Conservation (phyloP, 139 green algal genomes). For the Chlamydomonas applanata region DNA sequence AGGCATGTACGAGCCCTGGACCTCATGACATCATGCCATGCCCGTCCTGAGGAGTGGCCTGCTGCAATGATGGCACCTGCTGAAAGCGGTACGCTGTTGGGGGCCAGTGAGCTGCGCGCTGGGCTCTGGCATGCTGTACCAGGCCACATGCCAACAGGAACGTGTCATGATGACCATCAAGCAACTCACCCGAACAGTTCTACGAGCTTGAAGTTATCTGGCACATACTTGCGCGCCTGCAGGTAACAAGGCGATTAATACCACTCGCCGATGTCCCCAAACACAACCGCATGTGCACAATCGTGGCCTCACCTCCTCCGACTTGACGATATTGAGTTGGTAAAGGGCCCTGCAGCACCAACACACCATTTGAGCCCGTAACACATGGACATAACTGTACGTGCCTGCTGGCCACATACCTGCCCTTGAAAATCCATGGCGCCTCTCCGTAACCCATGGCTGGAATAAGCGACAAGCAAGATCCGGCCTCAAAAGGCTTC, state of each 20-base stretch:
- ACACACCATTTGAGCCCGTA: not conserved
- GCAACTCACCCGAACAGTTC: constrained; percentile 77
- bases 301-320: constrained; percentile 52
- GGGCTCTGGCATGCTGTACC: not conserved
- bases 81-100: no score
- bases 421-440: constrained; percentile 77
- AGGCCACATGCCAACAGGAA: no score
- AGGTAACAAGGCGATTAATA: no score
- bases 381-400: no score
- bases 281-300: no score
- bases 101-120: not conserved
- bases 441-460: constrained; percentile 48
- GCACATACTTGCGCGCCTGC: constrained; percentile 83
- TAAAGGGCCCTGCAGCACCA: constrained; percentile 69
- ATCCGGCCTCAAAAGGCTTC: no score
- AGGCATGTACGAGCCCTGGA: no score
- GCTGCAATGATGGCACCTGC: no score
- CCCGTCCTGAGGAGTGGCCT: no score
- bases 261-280: no score
- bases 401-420: constrained; percentile 23
- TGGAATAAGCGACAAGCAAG: no score
- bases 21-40: no score
- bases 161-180: not conserved
- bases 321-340: constrained; percentile 83
- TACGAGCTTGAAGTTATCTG: constrained; percentile 77